Base-by-base conservation (phyloP, 2,329 filamentous ascomycete species). In the Alternaria brassicicola region DNA sequence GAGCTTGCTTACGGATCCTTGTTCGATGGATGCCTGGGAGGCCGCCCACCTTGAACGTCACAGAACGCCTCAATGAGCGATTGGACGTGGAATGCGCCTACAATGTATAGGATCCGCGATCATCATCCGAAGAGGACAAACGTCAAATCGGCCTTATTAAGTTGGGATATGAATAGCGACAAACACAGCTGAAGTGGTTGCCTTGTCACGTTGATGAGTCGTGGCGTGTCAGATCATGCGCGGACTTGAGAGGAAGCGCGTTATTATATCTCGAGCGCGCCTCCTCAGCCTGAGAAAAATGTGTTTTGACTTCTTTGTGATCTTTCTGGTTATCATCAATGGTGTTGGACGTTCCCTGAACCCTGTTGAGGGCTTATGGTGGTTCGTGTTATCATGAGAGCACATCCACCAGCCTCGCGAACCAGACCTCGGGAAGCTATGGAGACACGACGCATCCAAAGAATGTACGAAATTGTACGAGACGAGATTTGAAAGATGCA, bases 61-160 rank as follows among this genome's bases (percentile, higher is more conserved):
- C 15, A 26, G 17, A 21, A 26, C 51, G 28, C 52, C 45, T 39
- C 31, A 28, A 23, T 52, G 15, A 33, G 30, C 51, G 51, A 49
- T 28, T 26, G 26, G 31, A 35, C 33, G n/a, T 33, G 28, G 26
- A 41, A 52, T 21, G 30, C 42, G 13, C 39, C 42, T 31, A 17
- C 36, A 21, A 23, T 23, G 33, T 36, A 17, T 4, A 36, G 30
- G 31, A 48, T 25, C 43, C 47, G 61, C 53, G 42, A n/a, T 55
- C 21, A 41, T 38, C 9, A 6, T 51, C 28, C 10, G 26, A 47
- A 23, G 35, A n/a, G 28, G 33, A 30, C 25, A 61, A 52, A 55
- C 52, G 54, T 52, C 52, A 36, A 19, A 58, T 80, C 82, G 49
- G 58, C 46, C 19, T 58, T 47, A 49, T 21, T 48, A 38, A 35